These are phyloP conservation scores for Cyclotella choctawhatcheeana DNA, from an alignment of 108 stramenopile genomes.

Conservation along the genomic window DNA sequence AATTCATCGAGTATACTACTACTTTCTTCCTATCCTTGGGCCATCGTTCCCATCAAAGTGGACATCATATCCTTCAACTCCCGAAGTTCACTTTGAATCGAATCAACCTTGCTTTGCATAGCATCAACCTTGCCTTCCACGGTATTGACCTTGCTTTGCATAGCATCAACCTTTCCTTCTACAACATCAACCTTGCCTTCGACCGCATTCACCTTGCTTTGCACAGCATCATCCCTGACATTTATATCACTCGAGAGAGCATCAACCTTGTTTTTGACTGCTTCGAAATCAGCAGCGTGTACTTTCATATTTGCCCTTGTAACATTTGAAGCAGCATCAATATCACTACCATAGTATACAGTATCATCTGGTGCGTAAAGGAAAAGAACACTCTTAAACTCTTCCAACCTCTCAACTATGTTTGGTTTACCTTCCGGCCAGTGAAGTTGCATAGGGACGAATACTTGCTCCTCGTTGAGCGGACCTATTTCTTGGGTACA, in stretches of 20 bases:
- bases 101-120: not conserved
- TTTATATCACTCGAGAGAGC: no score
- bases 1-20: no score
- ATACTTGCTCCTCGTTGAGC: not conserved
- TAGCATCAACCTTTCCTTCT: not conserved
- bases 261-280: no score
- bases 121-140: not conserved
- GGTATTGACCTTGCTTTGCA: not conserved
- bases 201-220: not conserved
- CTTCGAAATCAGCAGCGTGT: not conserved
- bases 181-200: not conserved
- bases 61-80: not conserved
- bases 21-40: no score
- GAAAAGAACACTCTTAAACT: not conserved
- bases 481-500: not conserved
- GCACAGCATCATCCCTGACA: not conserved
- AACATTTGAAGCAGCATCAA: not conserved
- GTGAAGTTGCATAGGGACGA: not conserved
- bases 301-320: not conserved
- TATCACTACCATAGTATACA: not conserved
- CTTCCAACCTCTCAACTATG: not conserved
- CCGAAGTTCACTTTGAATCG: not conserved
- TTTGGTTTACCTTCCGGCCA: not conserved
- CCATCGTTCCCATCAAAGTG: not conserved
- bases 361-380: not conserved